Evolutionary conservation across 2,329 filamentous ascomycete species (phyloP).

Genomic region (Ophiostoma novo-ulmi): DNA sequence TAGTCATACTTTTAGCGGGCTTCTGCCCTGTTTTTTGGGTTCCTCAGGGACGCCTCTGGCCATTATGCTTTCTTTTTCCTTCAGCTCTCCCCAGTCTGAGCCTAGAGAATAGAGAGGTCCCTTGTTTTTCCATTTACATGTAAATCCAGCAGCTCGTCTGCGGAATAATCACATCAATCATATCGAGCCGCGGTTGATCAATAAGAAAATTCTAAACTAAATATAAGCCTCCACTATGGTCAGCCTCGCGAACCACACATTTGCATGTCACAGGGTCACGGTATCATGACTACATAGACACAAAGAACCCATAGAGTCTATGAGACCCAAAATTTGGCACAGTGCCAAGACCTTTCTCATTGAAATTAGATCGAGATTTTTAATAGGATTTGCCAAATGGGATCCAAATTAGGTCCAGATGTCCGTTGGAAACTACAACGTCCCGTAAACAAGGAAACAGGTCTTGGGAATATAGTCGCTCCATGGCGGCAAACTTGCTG

Average conservation of each 20-base stretch:
- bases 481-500: background rate
- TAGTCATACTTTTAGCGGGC: background rate
- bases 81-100: background rate
- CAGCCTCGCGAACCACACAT: slow-evolving; percentile 3
- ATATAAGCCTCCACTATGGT: slow-evolving; percentile 1
- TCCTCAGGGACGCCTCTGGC: background rate
- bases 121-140: slow-evolving; percentile 5
- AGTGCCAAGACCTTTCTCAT: background rate
- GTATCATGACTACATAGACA: background rate
- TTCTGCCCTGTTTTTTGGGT: background rate
- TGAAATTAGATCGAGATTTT: background rate
- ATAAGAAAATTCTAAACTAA: background rate
- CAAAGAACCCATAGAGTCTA: background rate
- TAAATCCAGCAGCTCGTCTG: background rate
- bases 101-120: background rate
- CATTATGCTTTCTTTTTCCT: slow-evolving; percentile 9
- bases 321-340: background rate
- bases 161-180: background rate
- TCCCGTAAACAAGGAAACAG: background rate
- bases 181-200: background rate
- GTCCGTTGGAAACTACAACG: background rate
- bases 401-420: background rate
- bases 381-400: background rate
- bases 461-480: background rate
- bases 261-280: background rate